Evolutionary conservation across 768 basidiomycete species (phyloP).

Genomic region (Wakefieldia striispora): DNA sequence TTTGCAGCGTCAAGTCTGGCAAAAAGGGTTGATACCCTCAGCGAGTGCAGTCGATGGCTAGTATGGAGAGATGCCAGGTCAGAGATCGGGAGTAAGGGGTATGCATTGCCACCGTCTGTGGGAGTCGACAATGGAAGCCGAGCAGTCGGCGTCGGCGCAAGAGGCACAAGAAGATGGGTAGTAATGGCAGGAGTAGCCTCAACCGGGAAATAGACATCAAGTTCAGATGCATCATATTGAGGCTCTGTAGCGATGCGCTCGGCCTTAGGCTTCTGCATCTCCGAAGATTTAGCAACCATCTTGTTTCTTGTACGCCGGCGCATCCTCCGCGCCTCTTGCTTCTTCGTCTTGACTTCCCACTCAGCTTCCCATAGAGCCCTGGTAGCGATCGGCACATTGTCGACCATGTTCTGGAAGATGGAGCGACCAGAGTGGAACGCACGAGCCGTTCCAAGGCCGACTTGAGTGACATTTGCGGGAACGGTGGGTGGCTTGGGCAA

Average conservation of each 20-base stretch:
- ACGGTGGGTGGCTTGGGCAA: conserved; percentile 56
- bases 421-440: conserved; percentile 74
- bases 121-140: conserved; percentile 55
- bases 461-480: conserved; percentile 53
- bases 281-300: conserved; percentile 19
- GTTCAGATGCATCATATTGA: conserved; percentile 34
- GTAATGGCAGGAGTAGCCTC: conserved; percentile 41
- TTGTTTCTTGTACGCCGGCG: conserved; percentile 22
- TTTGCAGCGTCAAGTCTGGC: conserved; percentile 64
- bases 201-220: conserved; percentile 63
- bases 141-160: conserved; percentile 69
- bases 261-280: conserved; percentile 29
- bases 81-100: conserved; percentile 52
- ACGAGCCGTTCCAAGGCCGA: conserved; percentile 74
- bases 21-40: conserved; percentile 69
- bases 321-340: conserved; percentile 36
- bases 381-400: conserved; percentile 76
- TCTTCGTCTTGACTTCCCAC: conserved; percentile 55
- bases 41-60: conserved; percentile 52
- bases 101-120: conserved; percentile 11
- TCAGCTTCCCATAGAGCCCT: conserved; percentile 76
- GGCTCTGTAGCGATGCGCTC: conserved; percentile 2
- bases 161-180: conserved; percentile 70
- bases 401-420: conserved; percentile 74
- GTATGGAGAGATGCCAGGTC: conserved; percentile 51